Evolutionary conservation across 2,329 filamentous ascomycete species (phyloP), one percentile per base, ranked within the genome.

Genomic region (Pseudopithomyces maydicus): DNA sequence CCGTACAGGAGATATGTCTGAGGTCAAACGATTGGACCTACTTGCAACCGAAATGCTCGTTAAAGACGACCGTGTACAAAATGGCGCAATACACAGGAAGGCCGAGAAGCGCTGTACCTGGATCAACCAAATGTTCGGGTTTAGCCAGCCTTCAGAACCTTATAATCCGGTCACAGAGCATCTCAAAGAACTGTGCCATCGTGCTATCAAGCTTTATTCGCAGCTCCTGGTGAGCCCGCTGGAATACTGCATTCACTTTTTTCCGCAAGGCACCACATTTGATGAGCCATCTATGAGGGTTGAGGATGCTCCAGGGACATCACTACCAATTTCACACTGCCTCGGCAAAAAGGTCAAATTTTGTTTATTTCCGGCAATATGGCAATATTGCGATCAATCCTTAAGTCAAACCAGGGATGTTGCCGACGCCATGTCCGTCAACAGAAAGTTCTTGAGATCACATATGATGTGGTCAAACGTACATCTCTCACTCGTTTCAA

Each of bases 341-440:
- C 39, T 39, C 6, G 45, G 39, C 7, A 50, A 15, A 46, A 51
- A 5, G 22, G 46, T 57, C 15, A 35, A 29, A 12, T 19, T 54
- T 14, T 57, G 55, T 23, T 32, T 57, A 3, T 57, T 57, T 22
- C 55, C 55, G 15, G 55, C 44, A 33, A 51, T 51, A 22, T 51
- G 48, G 48, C 48, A 51, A 33, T 51, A 51, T 26, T 51, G 48
- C 23, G 48, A 33, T 20, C 48, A 41, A 26, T 29, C 48, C n/a
- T 22, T 42, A 36, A 42, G 33, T n/a, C 23, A 42, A 17, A 35
- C 36, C 5, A 35, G 26, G 22, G 19, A 42, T n/a, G 23, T 51
- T 26, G 23, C n/a, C 38, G 48, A 51, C 32, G 48, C 36, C 14
- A 42, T 51, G 48, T 42, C 48, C 22, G 38, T 29, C n/a, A 51